Percentiles rank a stretch among this genome's conserved stretches.
These are phyloP conservation scores for Lasiodiplodia citricola DNA, from an alignment of 2,329 filamentous ascomycete species.

Conservation along the genomic window DNA sequence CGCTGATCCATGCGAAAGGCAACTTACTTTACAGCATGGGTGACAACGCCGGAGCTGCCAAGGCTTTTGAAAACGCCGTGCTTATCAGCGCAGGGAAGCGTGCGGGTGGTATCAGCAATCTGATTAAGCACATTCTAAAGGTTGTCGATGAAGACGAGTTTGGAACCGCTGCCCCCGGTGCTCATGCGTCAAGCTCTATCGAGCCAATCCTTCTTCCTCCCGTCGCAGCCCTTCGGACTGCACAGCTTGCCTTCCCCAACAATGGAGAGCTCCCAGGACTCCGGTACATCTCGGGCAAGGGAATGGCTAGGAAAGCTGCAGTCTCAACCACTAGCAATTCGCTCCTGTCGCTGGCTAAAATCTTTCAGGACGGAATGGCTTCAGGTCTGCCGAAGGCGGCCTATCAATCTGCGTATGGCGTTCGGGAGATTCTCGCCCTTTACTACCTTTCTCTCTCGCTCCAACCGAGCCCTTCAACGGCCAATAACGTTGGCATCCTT, in stretches of 20 bases:
- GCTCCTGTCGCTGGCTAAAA: conserved; percentile 91
- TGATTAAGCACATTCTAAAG: conserved; percentile 78
- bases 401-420: conserved; percentile 71
- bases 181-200: conserved; percentile 41
- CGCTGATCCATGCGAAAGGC: conserved; percentile 96
- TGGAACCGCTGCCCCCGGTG: conserved; percentile 19
- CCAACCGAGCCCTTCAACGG: conserved; percentile 94
- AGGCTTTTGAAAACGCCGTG: conserved; percentile 93
- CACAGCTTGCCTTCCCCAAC: conserved; percentile 78
- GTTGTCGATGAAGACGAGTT: conserved; percentile 57
- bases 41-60: conserved; percentile 78
- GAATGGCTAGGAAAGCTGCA: conserved; percentile 75
- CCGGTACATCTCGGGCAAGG: conserved; percentile 68
- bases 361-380: conserved; percentile 95
- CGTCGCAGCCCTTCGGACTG: conserved; percentile 80
- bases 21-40: conserved; percentile 95
- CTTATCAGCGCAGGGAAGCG: conserved; percentile 80
- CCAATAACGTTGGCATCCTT: conserved; percentile 96
- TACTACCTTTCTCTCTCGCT: conserved; percentile 95
- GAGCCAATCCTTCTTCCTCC: conserved; percentile 81
- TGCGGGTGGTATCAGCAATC: conserved; percentile 70
- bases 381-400: conserved; percentile 42
- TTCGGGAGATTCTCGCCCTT: conserved; percentile 89
- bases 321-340: conserved; percentile 96
- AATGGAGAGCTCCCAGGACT: conserved; percentile 82